Evolutionary conservation across 345 rosid genomes (phyloP).

Genomic region (Nasturtium officinale): DNA sequence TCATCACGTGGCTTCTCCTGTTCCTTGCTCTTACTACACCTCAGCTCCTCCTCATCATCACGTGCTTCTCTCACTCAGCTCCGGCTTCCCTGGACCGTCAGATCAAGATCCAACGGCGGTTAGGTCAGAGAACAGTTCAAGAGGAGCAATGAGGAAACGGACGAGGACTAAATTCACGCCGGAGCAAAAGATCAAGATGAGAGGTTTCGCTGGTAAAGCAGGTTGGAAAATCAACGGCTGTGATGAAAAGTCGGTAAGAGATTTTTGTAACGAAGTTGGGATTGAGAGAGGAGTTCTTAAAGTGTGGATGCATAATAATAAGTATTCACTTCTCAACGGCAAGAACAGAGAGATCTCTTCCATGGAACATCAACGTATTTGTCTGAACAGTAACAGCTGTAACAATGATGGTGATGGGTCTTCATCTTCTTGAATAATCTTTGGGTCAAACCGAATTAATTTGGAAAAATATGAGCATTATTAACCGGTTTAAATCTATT

Average conservation of each 20-base stretch:
- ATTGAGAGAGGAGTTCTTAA: slow-evolving; percentile 71
- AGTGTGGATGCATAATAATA: slow-evolving; percentile 89
- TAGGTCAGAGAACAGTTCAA: slow-evolving; percentile 38
- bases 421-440: slow-evolving; percentile 28
- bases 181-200: slow-evolving; percentile 76
- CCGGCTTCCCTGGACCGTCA: slow-evolving; percentile 44
- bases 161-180: slow-evolving; percentile 70
- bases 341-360: slow-evolving; percentile 36
- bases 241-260: slow-evolving; percentile 53
- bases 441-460: slow-evolving; percentile 12
- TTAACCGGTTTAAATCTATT: slow-evolving; percentile 24
- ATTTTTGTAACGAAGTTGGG: slow-evolving; percentile 64
- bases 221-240: slow-evolving; percentile 74
- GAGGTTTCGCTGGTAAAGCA: slow-evolving; percentile 60
- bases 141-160: slow-evolving; percentile 51
- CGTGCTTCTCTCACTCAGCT: slow-evolving; percentile 57
- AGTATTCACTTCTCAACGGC: slow-evolving; percentile 52
- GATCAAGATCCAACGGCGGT: slow-evolving; percentile 41
- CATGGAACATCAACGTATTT: slow-evolving; percentile 17
- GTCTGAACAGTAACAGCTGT: slow-evolving; percentile 27
- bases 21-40: slow-evolving; percentile 63
- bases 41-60: slow-evolving; percentile 56
- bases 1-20: slow-evolving; percentile 59
- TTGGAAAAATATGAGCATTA: slow-evolving; percentile 23
- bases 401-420: slow-evolving; percentile 39